Percentiles rank a stretch among this genome's conserved stretches.
Evolutionary conservation across 768 basidiomycete genomes (phyloP).

Genomic region (Kwoniella dendrophila): DNA sequence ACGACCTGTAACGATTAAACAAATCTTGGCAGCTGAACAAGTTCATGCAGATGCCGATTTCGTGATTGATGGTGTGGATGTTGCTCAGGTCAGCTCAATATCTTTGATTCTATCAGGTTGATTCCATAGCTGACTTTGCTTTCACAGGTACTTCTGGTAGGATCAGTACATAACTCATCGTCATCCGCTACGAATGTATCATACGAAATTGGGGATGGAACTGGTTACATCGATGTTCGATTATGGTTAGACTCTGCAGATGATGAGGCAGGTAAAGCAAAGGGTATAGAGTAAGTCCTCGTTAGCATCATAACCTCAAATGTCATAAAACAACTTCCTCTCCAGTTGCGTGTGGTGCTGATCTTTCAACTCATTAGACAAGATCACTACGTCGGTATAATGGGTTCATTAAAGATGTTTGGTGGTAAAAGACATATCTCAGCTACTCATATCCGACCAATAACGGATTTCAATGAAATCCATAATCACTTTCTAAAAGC

Average conservation of each 20-base stretch:
- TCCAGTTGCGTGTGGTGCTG: constrained; percentile 5
- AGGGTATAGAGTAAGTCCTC: constrained; percentile 54
- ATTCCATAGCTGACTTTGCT: constrained; percentile 1
- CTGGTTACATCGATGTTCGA: constrained; percentile 59
- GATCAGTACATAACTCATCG: constrained; percentile 69
- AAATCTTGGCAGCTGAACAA: constrained; percentile 75
- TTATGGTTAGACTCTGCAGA: constrained; percentile 75
- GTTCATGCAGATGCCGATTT: constrained; percentile 87
- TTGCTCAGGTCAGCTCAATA: constrained; percentile 68
- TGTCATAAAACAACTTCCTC: not conserved
- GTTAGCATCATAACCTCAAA: not conserved
- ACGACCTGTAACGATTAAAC: constrained; percentile 76
- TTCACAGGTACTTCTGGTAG: constrained; percentile 72
- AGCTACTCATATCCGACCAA: constrained; percentile 69
- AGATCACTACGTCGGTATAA: constrained; percentile 75
- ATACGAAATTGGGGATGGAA: constrained; percentile 83
- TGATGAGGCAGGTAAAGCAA: constrained; percentile 58
- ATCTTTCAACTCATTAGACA: constrained; percentile 62
- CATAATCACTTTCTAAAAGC: constrained; percentile 80
- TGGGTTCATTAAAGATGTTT: constrained; percentile 80
- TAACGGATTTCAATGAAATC: constrained; percentile 73
- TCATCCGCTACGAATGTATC: constrained; percentile 76
- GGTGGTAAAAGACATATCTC: constrained; percentile 79
- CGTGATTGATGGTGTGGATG: constrained; percentile 74
- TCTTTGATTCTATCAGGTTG: not conserved